Evolutionary conservation across 306 rosid genomes (phyloP), one percentile per base, ranked within the genome.

Genomic region (Cyamopsis tetragonoloba): DNA sequence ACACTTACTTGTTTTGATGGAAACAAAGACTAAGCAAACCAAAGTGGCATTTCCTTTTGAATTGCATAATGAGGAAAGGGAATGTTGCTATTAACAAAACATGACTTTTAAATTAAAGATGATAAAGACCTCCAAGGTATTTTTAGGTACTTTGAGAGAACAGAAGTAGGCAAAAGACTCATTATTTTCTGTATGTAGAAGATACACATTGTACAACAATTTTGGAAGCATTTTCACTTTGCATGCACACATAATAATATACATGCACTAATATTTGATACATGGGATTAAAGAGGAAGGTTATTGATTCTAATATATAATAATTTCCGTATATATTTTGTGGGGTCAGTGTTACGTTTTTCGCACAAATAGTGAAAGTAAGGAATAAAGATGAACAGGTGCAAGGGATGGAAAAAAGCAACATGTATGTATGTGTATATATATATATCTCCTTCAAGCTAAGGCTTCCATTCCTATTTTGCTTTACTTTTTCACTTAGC

Each of bases 331-430:
- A 57, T 38, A n/a, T n/a, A n/a, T n/a, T n/a, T 35, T 23, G 60
- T 38, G 76, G 83, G 78, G 74, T 68, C 71, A 66, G 15, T 60
- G 50, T 28, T 72, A n/a, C 3, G 31, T 59, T 70, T 66, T 4
- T 3, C 8, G 10, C 57, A 48, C 43, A 71, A 71, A 71, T 68
- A 43, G 85, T 30, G 57, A 77, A 74, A 77, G 75, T 48, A 41
- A 49, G 64, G 76, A 73, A 71, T 71, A 58, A 80, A 77, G 77
- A 54, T 39, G 65, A n/a, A 38, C 59, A 58, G 59, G n/a, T n/a
- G n/a, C n/a, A n/a, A 75, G 54, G 74, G 77, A 55, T 68, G 23
- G 3, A 59, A 24, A 72, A 62, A 72, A 72, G 75, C 66, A 72
- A 46, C 13, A n/a, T n/a, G n/a, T n/a, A n/a, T n/a, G n/a, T n/a